Percentiles rank a stretch among this genome's conserved stretches.
Conservation (phyloP, 768 basidiomycete species). For the Podaxis carcinomalis region DNA sequence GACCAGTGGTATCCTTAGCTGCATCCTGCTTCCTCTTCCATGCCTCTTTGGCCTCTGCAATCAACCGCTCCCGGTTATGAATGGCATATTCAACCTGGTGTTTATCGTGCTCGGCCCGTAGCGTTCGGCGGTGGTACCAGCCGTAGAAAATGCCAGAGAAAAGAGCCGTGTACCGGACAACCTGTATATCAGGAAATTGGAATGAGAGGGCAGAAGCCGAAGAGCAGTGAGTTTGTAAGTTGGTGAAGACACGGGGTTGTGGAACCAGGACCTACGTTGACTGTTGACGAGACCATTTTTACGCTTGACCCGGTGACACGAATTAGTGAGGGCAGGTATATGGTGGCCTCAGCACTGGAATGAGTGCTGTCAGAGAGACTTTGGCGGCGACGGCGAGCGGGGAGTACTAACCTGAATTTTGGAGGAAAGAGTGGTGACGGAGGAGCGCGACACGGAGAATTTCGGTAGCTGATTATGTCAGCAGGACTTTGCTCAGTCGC, state of each 20-base stretch:
- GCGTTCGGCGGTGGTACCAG: constrained; percentile 84
- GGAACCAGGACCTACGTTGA: constrained; percentile 54
- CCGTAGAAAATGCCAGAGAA: constrained; percentile 86
- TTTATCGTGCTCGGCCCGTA: constrained; percentile 78
- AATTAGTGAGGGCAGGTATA: constrained; percentile 23
- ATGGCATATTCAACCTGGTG: constrained; percentile 71
- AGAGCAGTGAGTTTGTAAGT: constrained; percentile 4
- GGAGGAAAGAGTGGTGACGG: constrained; percentile 21
- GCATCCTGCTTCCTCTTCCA: constrained; percentile 77
- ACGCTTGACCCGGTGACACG: constrained; percentile 24
- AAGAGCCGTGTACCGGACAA: constrained; percentile 91
- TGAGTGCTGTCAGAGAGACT: neutral
- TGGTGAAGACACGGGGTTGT: constrained; percentile 2
- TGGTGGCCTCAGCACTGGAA: constrained; percentile 19
- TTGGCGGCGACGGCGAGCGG: neutral
- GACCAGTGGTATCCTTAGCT: constrained; percentile 49
- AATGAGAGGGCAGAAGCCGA: neutral
- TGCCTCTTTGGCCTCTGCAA: constrained; percentile 85
- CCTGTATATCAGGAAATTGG: constrained; percentile 41
- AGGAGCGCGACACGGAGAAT: constrained; percentile 32
- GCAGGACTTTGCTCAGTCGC: constrained; percentile 6
- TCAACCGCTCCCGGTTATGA: constrained; percentile 70
- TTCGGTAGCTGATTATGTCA: constrained; percentile 42
- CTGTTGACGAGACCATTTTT: constrained; percentile 68
- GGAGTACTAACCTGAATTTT: constrained; percentile 30